Base-by-base conservation (phyloP, 2,329 filamentous ascomycete species). In the Fusarium sp. region DNA sequence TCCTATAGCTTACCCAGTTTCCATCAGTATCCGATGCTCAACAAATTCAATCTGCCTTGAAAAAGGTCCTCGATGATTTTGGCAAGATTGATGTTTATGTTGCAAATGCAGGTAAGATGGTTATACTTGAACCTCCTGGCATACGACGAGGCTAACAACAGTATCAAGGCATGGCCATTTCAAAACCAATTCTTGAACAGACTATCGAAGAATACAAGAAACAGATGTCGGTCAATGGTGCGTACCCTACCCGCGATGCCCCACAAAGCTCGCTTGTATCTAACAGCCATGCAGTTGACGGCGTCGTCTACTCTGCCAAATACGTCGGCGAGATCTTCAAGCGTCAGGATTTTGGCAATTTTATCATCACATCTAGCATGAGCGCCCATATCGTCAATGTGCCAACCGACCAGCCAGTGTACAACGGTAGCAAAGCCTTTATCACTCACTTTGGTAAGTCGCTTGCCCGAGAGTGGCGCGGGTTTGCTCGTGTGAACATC, bases 401-500 rank as follows among this genome's bases (percentile, higher is more conserved):
- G 1, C 84, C 84, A 1, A 77, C 82, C 7, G 84, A 86, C 47
- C 86, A 88, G 68, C 83, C 85, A 1, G 83, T 85, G 5, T 88
- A 88, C 74, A 88, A 88, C 65, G 82, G 81, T 3, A 84, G 81
- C 25, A 88, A 88, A 71, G 86, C 86, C 0, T 85, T 82, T 20
- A 80, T 87, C 12, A 85, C 82, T 2, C 86, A 88, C 61, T 82
- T 88, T 44, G 86, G 85, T 38, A 86, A 86, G 69, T 84, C 81
- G 0, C 79, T 88, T 16, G 86, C 86, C 1, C 78, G 83, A 12
- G 86, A 88, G 63, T 88, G 86, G 86, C 76, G 84, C 3, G 84
- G 86, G 1, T 87, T 88, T 67, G 86, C 86, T 1, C 80, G 86
- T 1, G 86, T 87, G 5, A 88, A 88, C 67, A 82, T 85, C 43